These are phyloP conservation scores for Schizothecium vesticola DNA, from an alignment of 495 filamentous ascomycete species.

Conservation along the genomic window DNA sequence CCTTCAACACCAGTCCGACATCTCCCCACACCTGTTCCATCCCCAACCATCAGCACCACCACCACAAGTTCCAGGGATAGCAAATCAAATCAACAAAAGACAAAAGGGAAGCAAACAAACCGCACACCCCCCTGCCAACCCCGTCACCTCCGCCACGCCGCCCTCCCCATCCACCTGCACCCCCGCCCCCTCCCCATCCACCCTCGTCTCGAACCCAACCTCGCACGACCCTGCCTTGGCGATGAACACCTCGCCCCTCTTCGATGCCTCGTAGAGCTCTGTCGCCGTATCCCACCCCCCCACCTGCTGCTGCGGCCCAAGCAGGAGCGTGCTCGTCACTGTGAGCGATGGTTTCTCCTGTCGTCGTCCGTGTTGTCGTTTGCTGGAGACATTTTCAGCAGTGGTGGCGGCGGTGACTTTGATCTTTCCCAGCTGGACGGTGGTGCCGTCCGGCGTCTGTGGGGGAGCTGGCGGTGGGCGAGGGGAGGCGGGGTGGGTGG, in stretches of 20 bases:
- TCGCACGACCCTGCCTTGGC: slow-evolving; percentile 26
- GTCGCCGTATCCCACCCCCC: slow-evolving; percentile 5
- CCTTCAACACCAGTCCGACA: slow-evolving; percentile 21
- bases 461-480: background rate
- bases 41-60: background rate
- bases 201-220: slow-evolving; percentile 16
- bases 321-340: slow-evolving; percentile 15
- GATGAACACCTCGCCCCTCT: slow-evolving; percentile 22
- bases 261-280: slow-evolving; percentile 12
- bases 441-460: background rate
- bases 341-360: slow-evolving; percentile 9
- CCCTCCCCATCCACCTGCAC: background rate
- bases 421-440: background rate
- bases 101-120: background rate
- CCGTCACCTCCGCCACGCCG: slow-evolving; percentile 6
- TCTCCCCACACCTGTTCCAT: slow-evolving; percentile 23
- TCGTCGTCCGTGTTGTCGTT: background rate
- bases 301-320: background rate
- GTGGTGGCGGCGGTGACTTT: background rate
- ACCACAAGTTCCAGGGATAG: too few relatives aligned
- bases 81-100: too few relatives aligned
- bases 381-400: background rate
- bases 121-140: background rate
- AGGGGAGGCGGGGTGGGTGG: too few relatives aligned
- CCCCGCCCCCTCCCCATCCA: slow-evolving; percentile 9